Evolutionary conservation across 139 green algal genomes (phyloP), one percentile per base, ranked within the genome.

Genomic region (Volvox africanus): DNA sequence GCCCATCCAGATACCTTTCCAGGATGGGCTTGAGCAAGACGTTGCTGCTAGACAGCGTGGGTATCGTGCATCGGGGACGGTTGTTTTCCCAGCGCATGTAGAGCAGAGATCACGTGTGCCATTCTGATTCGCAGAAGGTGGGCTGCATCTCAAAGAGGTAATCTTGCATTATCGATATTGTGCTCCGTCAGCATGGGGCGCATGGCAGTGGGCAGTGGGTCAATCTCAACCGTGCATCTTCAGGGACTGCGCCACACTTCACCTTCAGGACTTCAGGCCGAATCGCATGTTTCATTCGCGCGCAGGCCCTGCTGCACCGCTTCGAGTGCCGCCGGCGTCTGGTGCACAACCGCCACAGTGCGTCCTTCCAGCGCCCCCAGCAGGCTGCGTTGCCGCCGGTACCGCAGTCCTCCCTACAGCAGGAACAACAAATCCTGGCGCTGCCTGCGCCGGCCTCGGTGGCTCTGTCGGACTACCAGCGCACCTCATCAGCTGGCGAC

Each of bases 251-350:
- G 44, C 9, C 9, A 55, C 44, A 55, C n/a, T 55, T 55, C 44
- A 55, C 9, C 44, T 55, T 9, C 44, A 9, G 44, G 44, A 9
- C 44, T 14, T 55, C n/a, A n/a, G n/a, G n/a, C n/a, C n/a, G n/a
- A 55, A 14, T 9, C 9, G 9, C 44, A 55, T 55, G 44, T 55
- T 55, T 20, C 32, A 19, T 12, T 82, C 76, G 32, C 76, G 32
- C 32, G 16, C 86, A 90, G 86, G 86, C 75, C 18, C 87, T 91
- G 76, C 75, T 91, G 22, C 30, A 86, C 61, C 75, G 76, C 61
- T 91, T 91, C 61, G 87, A 91, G 35, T 33, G 33, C 76, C 76
- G 87, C 11, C 76, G 87, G 5, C 87, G 61, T 26, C 87, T 91
- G 33, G 87, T 91, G 61, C 87, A 91, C 87, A 80, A 11, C 76